Evolutionary conservation across 139 green algal species (phyloP), one percentile per base, ranked within the genome.

Genomic region (Micractinium conductrix): DNA sequence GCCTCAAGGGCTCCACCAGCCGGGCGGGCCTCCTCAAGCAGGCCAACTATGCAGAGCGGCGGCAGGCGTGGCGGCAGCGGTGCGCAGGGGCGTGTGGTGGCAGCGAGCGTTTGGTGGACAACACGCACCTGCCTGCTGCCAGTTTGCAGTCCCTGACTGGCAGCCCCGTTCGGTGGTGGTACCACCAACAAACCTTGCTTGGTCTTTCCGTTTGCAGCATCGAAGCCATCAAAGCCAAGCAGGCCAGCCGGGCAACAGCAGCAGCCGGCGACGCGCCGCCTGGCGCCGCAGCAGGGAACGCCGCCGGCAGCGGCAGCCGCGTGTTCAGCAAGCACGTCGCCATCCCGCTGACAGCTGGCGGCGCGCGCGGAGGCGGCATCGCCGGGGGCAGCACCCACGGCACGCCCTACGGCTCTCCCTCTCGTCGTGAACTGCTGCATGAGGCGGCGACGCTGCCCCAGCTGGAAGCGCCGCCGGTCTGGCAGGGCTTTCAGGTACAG

Each of bases 171-270:
- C n/a, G n/a, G n/a, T n/a, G n/a, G n/a, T n/a, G n/a, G n/a, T n/a
- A n/a, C n/a, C n/a, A n/a, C n/a, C n/a, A n/a, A n/a, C n/a, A n/a
- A n/a, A n/a, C n/a, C n/a, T n/a, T 62, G 53, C 40, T 53, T 8
- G 12, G 69, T 53, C 16, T 28, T 7, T 19, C n/a, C 16, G 43
- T 8, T 8, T 73, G 80, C 70, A 85, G 80, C 37, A 74, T 85
- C 16, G 80, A 85, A 19, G 67, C 69, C 9, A 74, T 74, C 69
- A 85, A 85, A 30, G 80, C 80, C 37, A 85, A 85, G 50, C 80
- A 74, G 26, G 69, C 69, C 14, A 78, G 42, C 42, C 42, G 53
- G 26, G 75, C 75, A 21, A 50, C 74, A 6, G 74, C 50, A 26
- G 74, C 30, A 7, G 40, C 40, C 53, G 3, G 19, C 42, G 60